Evolutionary conservation across 1,139 yeast species (phyloP), one percentile per base, ranked within the genome.

Genomic region (Yamadazyma atmosphaerica): DNA sequence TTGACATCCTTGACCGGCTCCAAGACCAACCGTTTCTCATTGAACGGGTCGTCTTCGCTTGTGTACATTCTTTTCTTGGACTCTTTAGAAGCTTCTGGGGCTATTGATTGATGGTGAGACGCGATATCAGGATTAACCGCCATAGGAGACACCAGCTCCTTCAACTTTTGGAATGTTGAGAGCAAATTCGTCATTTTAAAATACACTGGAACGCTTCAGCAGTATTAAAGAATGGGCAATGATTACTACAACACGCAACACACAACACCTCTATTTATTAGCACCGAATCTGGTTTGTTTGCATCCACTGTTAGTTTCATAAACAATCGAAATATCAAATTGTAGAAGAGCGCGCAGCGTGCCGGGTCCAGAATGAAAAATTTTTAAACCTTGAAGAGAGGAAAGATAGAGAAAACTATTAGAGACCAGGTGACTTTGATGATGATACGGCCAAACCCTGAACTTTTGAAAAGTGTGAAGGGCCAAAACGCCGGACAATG

Each of bases 41-140:
- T 51, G 38, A 64, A 64, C 2, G 69, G 69, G 43, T 63, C 63
- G 37, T 60, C 63, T 31, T 54, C 60, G 39, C 58, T 51, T 16
- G 52, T 43, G 28, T 28, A 41, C 39, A 47, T 46, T 32, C 49
- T 46, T 41, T 43, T 49, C n/a, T 21, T 14, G 17, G 15, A 7
- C 6, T 12, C 27, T 37, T 32, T 33, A 14, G 24, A 12, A 4
- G n/a, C 25, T 12, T 14, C 31, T 24, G 34, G 34, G 34, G 41
- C 41, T 33, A 32, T 29, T 12, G 29, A 14, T 21, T 10, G 7
- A 13, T 5, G 9, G 5, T 5, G 16, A 9, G 21, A 28, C 31
- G 31, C 22, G 19, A 9, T 19, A 30, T 36, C 43, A 15, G 35
- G 34, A 35, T 34, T 35, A 14, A 45, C 44, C 22, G 46, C 47